phyloP scores from a whole-genome alignment of 192 early-diverging fungal species.

The Mycoemilia scoparia region DNA sequence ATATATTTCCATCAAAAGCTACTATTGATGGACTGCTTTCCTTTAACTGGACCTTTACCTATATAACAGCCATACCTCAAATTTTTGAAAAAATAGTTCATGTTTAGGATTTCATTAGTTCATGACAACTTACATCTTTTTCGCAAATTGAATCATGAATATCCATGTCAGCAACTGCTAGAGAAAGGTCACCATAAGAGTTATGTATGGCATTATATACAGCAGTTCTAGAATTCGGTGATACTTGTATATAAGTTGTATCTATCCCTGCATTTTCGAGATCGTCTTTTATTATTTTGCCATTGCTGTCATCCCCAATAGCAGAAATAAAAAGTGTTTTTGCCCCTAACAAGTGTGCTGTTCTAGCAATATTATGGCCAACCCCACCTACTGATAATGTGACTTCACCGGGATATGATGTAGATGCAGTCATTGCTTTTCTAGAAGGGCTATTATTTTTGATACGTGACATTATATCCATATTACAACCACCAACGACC shows the following conservation, averaged over 20 bases:
- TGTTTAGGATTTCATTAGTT: not conserved
- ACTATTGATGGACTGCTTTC: no score
- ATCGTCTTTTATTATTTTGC: slow-evolving; percentile 29
- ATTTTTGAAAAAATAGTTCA: no score
- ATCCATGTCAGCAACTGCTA: slow-evolving; percentile 86
- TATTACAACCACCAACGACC: slow-evolving; percentile 69
- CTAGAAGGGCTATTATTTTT: not conserved
- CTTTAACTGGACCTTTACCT: slow-evolving; percentile 24
- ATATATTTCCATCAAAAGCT: slow-evolving; percentile 60
- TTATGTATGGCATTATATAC: slow-evolving; percentile 67
- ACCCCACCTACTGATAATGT: slow-evolving; percentile 66
- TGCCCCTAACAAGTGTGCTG: slow-evolving; percentile 41
- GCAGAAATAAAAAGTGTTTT: slow-evolving; percentile 43
- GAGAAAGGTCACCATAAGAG: slow-evolving; percentile 45
- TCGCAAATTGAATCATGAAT: slow-evolving; percentile 41
- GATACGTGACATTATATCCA: slow-evolving; percentile 48
- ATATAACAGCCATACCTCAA: not conserved
- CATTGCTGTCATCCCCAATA: slow-evolving; percentile 56
- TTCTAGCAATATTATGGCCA: slow-evolving; percentile 80
- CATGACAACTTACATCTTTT: slow-evolving; percentile 5
- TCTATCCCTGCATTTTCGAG: slow-evolving; percentile 41
- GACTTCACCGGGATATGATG: slow-evolving; percentile 58
- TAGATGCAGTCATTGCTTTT: slow-evolving; percentile 16
- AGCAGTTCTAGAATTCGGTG: slow-evolving; percentile 40
- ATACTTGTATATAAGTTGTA: slow-evolving; percentile 5